phyloP scores from a whole-genome alignment of 106 monocot genomes.

The Apostasia ramifera region DNA sequence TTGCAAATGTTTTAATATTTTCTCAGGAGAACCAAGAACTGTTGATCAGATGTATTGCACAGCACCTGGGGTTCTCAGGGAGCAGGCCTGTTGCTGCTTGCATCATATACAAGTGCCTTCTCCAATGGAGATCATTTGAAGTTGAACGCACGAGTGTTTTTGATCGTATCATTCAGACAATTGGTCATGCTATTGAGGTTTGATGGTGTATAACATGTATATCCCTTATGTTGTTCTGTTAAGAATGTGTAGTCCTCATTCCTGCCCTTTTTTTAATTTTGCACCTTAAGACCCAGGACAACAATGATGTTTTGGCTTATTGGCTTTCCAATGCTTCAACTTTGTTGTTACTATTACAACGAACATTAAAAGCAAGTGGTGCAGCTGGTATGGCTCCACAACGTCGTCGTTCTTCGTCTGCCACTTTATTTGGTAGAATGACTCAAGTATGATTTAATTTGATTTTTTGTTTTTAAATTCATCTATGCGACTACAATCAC shows the following conservation, averaged over 20 bases:
- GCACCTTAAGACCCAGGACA: slow-evolving; percentile 70
- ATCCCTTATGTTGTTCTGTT: background rate
- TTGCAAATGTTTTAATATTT: background rate
- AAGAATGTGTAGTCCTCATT: background rate
- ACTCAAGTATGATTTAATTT: slow-evolving; percentile 53
- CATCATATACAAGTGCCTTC: slow-evolving; percentile 96
- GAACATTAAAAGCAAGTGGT: slow-evolving; percentile 93
- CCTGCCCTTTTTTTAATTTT: slow-evolving; percentile 17
- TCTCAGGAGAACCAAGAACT: slow-evolving; percentile 95
- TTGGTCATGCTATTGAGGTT: slow-evolving; percentile 99
- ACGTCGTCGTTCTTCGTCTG: slow-evolving; percentile 76
- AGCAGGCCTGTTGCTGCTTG: slow-evolving; percentile 88
- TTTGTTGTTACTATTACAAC: slow-evolving; percentile 78
- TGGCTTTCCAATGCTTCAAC: slow-evolving; percentile 98
- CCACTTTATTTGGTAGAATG: slow-evolving; percentile 86
- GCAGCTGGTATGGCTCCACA: slow-evolving; percentile 91
- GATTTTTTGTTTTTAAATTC: background rate
- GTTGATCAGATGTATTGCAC: slow-evolving; percentile 82
- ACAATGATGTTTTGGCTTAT: slow-evolving; percentile 92
- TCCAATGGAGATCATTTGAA: slow-evolving; percentile 99
- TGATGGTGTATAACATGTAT: background rate
- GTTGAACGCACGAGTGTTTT: slow-evolving; percentile 97
- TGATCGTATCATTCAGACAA: slow-evolving; percentile 95
- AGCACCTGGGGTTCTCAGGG: slow-evolving; percentile 84
- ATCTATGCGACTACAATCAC: background rate